Conservation (phyloP, 1,284 basidiomycete genomes). For the Entoloma clypeatum region DNA sequence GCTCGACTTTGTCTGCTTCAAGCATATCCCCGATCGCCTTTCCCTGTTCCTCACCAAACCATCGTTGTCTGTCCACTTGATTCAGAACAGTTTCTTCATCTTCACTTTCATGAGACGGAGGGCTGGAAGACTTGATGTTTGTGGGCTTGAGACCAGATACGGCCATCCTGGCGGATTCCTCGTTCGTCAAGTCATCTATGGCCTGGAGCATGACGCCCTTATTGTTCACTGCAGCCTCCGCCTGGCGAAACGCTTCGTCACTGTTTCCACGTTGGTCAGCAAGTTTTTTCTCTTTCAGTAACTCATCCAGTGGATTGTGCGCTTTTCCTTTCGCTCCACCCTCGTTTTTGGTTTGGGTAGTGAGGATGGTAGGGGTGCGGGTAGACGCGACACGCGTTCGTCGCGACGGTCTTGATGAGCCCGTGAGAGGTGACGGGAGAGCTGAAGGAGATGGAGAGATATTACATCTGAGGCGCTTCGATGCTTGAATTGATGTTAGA, state of each 20-base stretch:
- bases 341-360: constrained; percentile 7
- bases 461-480: constrained; percentile 11
- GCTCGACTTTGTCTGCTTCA: constrained; percentile 28
- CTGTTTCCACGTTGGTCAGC: constrained; percentile 44
- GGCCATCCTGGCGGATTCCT: constrained; percentile 36
- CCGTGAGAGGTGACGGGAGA: constrained; percentile 1
- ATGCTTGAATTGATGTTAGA: background rate
- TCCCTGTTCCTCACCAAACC: constrained; percentile 41
- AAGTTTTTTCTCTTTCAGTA: constrained; percentile 50
- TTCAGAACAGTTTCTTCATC: constrained; percentile 32
- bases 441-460: constrained; percentile 10
- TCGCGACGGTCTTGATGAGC: constrained; percentile 1
- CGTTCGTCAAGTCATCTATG: constrained; percentile 32
- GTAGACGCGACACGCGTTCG: constrained; percentile 8
- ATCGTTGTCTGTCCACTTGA: constrained; percentile 33
- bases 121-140: constrained; percentile 23
- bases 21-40: constrained; percentile 38
- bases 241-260: constrained; percentile 38
- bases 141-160: constrained; percentile 24
- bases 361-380: constrained; percentile 4
- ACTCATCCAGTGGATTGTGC: constrained; percentile 47
- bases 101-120: constrained; percentile 13
- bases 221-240: constrained; percentile 36
- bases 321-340: constrained; percentile 13
- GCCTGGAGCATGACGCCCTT: constrained; percentile 39